phyloP scores from a whole-genome alignment of 2,329 filamentous ascomycete genomes.

The Cladosporium sp. region DNA sequence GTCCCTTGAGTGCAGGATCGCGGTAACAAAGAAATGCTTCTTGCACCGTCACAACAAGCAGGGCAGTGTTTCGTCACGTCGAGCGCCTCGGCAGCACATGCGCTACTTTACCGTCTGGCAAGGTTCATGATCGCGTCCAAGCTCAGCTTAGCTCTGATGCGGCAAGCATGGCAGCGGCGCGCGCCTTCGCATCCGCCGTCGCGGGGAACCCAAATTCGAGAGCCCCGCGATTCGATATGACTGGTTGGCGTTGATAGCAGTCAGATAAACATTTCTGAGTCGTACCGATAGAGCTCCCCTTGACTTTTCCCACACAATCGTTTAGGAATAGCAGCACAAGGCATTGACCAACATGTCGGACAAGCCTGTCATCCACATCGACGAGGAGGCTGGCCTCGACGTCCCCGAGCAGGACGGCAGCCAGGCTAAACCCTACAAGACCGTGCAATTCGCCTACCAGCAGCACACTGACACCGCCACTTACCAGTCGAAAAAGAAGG shows the following conservation, averaged over 20 bases:
- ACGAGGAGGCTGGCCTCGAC: conserved; percentile 73
- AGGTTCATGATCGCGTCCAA: too few species aligned
- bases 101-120: background rate
- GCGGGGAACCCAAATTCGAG: background rate
- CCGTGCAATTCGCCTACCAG: conserved; percentile 71
- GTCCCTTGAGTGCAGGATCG: background rate
- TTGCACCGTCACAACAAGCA: background rate
- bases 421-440: conserved; percentile 74
- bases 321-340: background rate
- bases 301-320: background rate
- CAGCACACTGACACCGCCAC: conserved; percentile 59
- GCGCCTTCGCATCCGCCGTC: background rate
- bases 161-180: too few species aligned
- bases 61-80: background rate
- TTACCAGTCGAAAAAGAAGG: conserved; percentile 67
- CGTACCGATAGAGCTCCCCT: background rate
- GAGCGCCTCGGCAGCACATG: conserved; percentile 5
- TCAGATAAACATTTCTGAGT: conserved; percentile 4
- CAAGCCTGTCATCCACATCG: conserved; percentile 62
- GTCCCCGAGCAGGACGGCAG: conserved; percentile 59
- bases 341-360: conserved; percentile 26
- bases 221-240: background rate
- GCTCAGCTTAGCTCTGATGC: background rate
- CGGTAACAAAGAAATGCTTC: background rate
- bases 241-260: background rate